Conservation (phyloP, 768 basidiomycete genomes). For the Lentinus brumalis region DNA sequence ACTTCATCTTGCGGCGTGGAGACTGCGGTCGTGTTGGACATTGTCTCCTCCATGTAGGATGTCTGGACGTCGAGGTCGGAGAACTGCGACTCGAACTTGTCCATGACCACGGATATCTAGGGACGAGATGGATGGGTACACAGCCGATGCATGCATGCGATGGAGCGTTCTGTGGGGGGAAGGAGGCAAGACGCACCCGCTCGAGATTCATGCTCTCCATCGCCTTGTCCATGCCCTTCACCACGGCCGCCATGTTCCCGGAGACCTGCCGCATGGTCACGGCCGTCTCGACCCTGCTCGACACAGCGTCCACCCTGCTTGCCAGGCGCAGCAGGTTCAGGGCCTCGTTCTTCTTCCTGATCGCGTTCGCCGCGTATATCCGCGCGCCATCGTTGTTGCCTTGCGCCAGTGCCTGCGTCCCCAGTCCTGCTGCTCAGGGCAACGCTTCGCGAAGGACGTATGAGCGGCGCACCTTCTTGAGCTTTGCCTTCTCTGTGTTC, state of each 20-base stretch:
- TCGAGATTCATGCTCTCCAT: conserved; percentile 99
- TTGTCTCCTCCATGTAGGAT: conserved; percentile 96
- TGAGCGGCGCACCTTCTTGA: conserved; percentile 78
- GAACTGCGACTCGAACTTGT: conserved; percentile 97
- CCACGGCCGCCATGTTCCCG: conserved; percentile 94
- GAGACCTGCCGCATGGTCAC: conserved; percentile 98
- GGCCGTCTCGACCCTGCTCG: conserved; percentile 95
- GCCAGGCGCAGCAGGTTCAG: conserved; percentile 89
- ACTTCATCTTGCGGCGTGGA: conserved; percentile 98
- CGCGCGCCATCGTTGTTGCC: conserved; percentile 96
- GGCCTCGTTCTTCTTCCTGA: conserved; percentile 95
- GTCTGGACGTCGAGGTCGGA: conserved; percentile 97
- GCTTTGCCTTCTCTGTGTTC: conserved; percentile 76
- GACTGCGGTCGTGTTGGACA: conserved; percentile 89
- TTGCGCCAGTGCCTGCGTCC: conserved; percentile 84
- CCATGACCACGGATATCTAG: conserved; percentile 98
- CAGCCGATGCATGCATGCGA: not conserved
- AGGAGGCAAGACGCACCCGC: conserved; percentile 54
- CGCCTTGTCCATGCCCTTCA: conserved; percentile 97
- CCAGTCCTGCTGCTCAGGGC: not conserved
- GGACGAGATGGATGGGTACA: not conserved
- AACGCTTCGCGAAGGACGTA: not conserved
- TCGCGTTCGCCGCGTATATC: conserved; percentile 98
- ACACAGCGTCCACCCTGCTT: conserved; percentile 94
- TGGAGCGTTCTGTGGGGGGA: not conserved